Percentiles rank a stretch among this genome's conserved stretches.
phyloP scores from a whole-genome alignment of 2,329 filamentous ascomycete genomes.

The Epichloe gansuensis region DNA sequence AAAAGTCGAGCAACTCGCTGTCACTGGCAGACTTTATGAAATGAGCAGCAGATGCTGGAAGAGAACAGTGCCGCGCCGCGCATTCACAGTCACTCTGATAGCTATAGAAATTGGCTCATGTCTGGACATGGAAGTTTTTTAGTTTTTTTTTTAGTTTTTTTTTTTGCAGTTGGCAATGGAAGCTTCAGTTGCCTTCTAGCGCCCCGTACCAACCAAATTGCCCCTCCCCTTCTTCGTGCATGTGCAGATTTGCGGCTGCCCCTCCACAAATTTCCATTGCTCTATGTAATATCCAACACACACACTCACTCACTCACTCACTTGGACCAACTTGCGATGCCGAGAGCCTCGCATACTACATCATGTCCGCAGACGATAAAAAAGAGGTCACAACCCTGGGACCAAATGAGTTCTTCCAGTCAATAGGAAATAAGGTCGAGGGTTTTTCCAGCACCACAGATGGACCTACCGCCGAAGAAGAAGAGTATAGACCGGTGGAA shows the following conservation, averaged over 20 bases:
- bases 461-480: conserved; percentile 21
- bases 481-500: conserved; percentile 45
- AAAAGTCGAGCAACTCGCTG: conserved; percentile 28
- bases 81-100: too few relatives aligned
- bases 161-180: neutral
- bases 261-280: neutral
- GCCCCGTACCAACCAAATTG: too few relatives aligned
- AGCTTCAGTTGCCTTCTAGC: conserved; percentile 2
- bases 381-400: conserved; percentile 24
- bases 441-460: conserved; percentile 30
- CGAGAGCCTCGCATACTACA: neutral
- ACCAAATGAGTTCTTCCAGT: conserved; percentile 44
- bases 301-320: neutral
- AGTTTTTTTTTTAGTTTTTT: neutral
- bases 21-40: conserved; percentile 43
- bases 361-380: conserved; percentile 31
- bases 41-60: neutral
- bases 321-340: neutral
- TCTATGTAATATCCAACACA: neutral
- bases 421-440: conserved; percentile 49
- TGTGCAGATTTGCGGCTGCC: neutral
- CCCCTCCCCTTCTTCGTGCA: too few relatives aligned
- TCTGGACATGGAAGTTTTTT: neutral
- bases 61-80: too few relatives aligned
- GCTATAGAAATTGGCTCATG: too few relatives aligned